These are phyloP conservation scores for Monosporascus cannonballus DNA, from an alignment of 2,329 filamentous ascomycete species.

Conservation along the genomic window DNA sequence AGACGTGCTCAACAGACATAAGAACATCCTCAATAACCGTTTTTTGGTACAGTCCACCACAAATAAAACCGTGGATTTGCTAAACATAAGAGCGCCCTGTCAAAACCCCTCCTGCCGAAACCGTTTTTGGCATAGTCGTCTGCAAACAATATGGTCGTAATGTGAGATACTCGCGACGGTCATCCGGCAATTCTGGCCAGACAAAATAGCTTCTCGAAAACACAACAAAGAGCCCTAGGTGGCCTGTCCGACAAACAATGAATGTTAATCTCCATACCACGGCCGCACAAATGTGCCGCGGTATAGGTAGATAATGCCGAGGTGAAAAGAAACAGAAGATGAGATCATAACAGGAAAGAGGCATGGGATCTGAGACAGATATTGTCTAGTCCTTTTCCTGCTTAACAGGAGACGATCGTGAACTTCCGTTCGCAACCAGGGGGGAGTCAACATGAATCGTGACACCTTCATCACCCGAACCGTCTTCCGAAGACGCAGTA, in stretches of 20 bases:
- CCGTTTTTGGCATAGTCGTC: background rate
- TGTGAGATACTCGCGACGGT: background rate
- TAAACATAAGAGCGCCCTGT: background rate
- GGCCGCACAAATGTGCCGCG: background rate
- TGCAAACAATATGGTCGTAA: background rate
- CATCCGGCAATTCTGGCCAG: background rate
- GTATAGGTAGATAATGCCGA: slow-evolving; percentile 9
- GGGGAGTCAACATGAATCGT: slow-evolving; percentile 49
- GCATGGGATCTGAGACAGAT: slow-evolving; percentile 15
- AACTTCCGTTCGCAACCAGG: slow-evolving; percentile 36
- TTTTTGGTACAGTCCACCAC: background rate
- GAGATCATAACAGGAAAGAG: slow-evolving; percentile 20
- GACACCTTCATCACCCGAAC: slow-evolving; percentile 44
- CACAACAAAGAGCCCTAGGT: background rate
- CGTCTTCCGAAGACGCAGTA: slow-evolving; percentile 39
- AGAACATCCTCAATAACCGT: background rate
- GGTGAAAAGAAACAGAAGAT: slow-evolving; percentile 20
- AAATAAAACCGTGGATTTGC: background rate
- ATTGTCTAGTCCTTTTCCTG: slow-evolving; percentile 31
- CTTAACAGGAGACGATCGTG: slow-evolving; percentile 44
- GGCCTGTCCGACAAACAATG: background rate
- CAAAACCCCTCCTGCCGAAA: background rate
- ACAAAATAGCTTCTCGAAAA: background rate
- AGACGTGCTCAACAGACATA: background rate
- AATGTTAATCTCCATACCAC: background rate